Percentiles rank a stretch among this genome's conserved stretches.
Conservation (phyloP, 768 basidiomycete species). For the Solioccasus polychromus region DNA sequence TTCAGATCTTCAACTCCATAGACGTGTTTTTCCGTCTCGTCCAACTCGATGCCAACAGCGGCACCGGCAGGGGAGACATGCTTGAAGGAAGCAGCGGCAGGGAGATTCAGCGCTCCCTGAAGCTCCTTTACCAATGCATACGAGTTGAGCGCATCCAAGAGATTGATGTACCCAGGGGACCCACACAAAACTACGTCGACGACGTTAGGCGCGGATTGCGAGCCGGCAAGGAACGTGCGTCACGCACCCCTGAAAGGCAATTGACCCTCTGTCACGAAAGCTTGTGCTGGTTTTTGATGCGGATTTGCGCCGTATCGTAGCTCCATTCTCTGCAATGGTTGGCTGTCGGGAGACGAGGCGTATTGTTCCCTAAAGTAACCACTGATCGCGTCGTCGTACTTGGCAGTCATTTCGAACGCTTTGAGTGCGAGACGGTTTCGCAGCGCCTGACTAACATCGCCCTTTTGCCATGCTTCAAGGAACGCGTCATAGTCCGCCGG, state of each 20-base stretch:
- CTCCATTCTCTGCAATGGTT: constrained; percentile 76
- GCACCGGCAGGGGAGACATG: constrained; percentile 98
- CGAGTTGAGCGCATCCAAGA: constrained; percentile 95
- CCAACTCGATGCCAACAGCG: constrained; percentile 83
- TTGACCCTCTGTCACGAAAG: constrained; percentile 83
- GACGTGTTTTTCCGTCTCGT: constrained; percentile 84
- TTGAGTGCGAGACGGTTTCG: constrained; percentile 86
- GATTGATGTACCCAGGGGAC: constrained; percentile 97
- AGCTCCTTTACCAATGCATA: constrained; percentile 95
- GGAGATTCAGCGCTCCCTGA: constrained; percentile 78
- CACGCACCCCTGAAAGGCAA: constrained; percentile 87
- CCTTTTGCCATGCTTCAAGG: constrained; percentile 72
- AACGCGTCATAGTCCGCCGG: constrained; percentile 85
- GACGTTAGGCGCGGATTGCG: constrained; percentile 3
- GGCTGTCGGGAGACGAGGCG: constrained; percentile 78
- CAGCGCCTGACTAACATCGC: constrained; percentile 67
- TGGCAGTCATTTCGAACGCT: constrained; percentile 95
- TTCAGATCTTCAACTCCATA: constrained; percentile 97
- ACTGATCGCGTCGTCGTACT: constrained; percentile 93
- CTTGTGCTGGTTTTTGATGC: constrained; percentile 98
- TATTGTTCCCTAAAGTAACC: constrained; percentile 97
- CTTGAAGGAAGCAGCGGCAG: constrained; percentile 98
- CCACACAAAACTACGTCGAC: constrained; percentile 70
- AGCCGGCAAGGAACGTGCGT: neutral
- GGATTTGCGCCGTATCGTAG: constrained; percentile 97